Evolutionary conservation across 2,329 filamentous ascomycete species (phyloP).

Genomic region (Dendryphion nanum): DNA sequence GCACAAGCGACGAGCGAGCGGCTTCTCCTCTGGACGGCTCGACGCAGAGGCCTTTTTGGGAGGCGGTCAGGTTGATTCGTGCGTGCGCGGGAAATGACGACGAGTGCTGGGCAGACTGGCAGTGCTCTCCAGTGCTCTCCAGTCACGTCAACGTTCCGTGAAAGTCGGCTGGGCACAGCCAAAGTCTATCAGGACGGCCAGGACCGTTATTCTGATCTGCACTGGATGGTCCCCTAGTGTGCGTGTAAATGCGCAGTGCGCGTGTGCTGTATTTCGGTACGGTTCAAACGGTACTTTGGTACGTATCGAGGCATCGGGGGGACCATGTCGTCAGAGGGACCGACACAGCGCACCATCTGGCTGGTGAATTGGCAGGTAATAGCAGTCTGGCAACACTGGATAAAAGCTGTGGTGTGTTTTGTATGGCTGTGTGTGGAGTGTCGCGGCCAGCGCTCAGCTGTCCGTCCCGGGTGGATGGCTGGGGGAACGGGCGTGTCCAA

Average conservation of each 20-base stretch:
- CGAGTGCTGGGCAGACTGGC: neutral
- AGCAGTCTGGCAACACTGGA: too few species aligned
- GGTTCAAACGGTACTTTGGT: too few species aligned
- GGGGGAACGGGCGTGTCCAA: too few species aligned
- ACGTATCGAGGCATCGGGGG: too few species aligned
- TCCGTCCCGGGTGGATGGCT: too few species aligned
- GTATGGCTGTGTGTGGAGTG: too few species aligned
- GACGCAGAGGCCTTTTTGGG: neutral
- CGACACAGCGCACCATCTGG: too few species aligned
- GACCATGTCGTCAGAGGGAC: too few species aligned
- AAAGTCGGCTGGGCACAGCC: neutral
- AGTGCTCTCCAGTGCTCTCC: neutral
- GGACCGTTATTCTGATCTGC: neutral
- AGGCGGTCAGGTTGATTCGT: slow-evolving; percentile 5
- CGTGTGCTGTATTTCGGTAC: neutral
- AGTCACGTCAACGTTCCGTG: neutral
- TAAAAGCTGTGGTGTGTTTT: too few species aligned
- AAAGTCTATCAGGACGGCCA: neutral
- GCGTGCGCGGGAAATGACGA: slow-evolving; percentile 2
- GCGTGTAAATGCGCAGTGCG: neutral
- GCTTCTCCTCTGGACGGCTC: neutral
- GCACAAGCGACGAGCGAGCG: neutral
- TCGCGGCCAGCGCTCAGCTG: too few species aligned
- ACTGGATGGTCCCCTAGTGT: neutral
- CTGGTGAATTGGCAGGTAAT: too few species aligned